Base-by-base conservation (phyloP, 192 early-diverging fungal genomes). In the Podila clonocystis region DNA sequence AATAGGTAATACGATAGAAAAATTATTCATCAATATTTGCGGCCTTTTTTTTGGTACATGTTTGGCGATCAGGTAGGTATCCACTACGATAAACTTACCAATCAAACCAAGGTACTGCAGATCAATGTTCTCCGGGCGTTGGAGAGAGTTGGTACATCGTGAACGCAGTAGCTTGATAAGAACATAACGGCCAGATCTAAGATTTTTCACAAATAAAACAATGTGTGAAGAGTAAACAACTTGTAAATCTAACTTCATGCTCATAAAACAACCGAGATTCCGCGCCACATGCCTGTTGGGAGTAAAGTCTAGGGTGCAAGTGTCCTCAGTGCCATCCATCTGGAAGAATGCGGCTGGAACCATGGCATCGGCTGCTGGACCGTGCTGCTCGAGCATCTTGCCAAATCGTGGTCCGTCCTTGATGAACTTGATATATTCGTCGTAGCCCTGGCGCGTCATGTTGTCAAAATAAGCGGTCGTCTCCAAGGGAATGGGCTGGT, bases 91-190 rank as follows among this genome's bases (percentile, higher is more conserved):
- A 52, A 8, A 13, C 61, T 48, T 73, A 62, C 88, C 88, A 58
- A 89, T 79, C 20, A 89, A 36, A 0, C 88, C 88, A 30, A 89
- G 72, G 36, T 89, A 89, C 61, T 89, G 88, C 2, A 89, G 70
- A 62, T 89, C 88, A 82, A 89, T 89, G 72, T 89, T 89, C 45
- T 87, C 83, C 12, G 75, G 72, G 26, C 74, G 65, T n/a, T 73
- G 70, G 17, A 80, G 62, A 11, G 66, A 50, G 26, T 80, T 80
- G 6, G 70, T 69, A 49, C 74, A 67, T 24, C 78, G 69, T 2
- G 84, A 74, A 24, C 88, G 58, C 30, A 89, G 28, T 2, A 89
- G 61, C 50, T 89, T 89, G 68, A 89, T 83, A 7, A 87, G 45
- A n/a, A 87, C 75, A 50, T 79, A 89, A 34, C 84, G 84, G 19